Percentiles rank a stretch among this genome's conserved stretches.
phyloP scores from a whole-genome alignment of 352 stramenopile genomes.

The Phytophthora pistaciae region DNA sequence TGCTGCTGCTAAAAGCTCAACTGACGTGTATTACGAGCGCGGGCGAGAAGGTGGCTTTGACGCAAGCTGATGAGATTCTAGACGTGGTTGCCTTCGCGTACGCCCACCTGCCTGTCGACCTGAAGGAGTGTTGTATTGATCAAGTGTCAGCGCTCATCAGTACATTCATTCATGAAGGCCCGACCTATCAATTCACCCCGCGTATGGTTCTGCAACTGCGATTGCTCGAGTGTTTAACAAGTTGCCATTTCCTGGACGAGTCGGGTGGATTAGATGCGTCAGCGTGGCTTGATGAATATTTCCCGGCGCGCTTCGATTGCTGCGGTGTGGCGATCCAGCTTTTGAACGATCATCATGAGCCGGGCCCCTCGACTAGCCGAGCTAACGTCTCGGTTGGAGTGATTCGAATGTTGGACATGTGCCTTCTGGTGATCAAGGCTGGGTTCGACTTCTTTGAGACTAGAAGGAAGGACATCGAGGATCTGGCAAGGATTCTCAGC shows the following conservation, averaged over 20 bases:
- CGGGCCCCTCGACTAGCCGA: background rate
- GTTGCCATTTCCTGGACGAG: constrained; percentile 9
- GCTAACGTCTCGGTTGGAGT: constrained; percentile 2
- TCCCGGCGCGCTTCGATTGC: constrained; percentile 24
- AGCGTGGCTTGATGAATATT: constrained; percentile 17
- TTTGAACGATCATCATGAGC: constrained; percentile 4
- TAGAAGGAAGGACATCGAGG: constrained; percentile 10
- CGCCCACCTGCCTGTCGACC: background rate
- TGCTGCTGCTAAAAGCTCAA: constrained; percentile 10
- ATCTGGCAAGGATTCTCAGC: constrained; percentile 13
- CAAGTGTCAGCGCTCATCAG: constrained; percentile 20
- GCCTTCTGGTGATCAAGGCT: constrained; percentile 25
- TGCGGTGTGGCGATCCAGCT: constrained; percentile 21
- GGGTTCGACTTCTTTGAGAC: constrained; percentile 22
- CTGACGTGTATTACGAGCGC: background rate
- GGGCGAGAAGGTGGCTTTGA: background rate
- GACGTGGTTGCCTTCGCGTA: constrained; percentile 4
- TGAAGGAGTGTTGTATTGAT: constrained; percentile 15
- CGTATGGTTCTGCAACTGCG: constrained; percentile 15
- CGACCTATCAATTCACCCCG: constrained; percentile 9
- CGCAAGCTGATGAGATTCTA: background rate
- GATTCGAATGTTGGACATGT: constrained; percentile 28
- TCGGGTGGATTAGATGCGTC: constrained; percentile 7
- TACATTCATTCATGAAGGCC: constrained; percentile 18
- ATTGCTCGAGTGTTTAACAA: constrained; percentile 14